Base-by-base conservation (phyloP, 176 grass and related monocot genomes). In the Bothriochloa decipiens region DNA sequence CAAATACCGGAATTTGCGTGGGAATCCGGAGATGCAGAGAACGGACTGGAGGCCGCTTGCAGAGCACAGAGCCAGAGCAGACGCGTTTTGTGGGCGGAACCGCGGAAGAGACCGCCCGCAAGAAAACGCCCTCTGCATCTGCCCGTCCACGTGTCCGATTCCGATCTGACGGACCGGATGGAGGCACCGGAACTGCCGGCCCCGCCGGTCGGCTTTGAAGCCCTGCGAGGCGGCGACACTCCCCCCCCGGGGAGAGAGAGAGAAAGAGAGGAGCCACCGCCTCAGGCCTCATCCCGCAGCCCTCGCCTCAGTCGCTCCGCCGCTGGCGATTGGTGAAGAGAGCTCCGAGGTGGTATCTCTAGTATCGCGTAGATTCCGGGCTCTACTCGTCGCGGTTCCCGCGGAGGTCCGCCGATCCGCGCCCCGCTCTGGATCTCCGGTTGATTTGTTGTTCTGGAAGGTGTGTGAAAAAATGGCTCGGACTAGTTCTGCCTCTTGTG, bases 61-160 rank as follows among this genome's bases (percentile, higher is more conserved):
- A 28, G 22, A 22, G 49, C 46, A 43, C 39, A 40, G 29, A 42
- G 5, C 17, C 39, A 40, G 29, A 42, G 5, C 17, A 60, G 55
- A 60, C 23, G 7, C 41, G 71, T 73, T 45, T 40, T 16, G 8
- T 27, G 25, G 42, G 14, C 25, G 75, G 43, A 46, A 46, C 7
- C n/a, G n/a, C n/a, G n/a, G 22, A 36, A 65, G 33, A 83, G 20
- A 17, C 71, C 57, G 58, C 10, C 57, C 15, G 23, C 35, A 60
- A 3, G 20, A 3, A 40, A 60, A 37, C 29, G 53, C 6, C 4
- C 75, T 77, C 23, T 7, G 2, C 23, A 63, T 69, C 43, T 5
- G 18, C 45, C 60, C 61, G 16, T 75, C 58, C 68, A 80, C 84
- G 55, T 86, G 77, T 66, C 61, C 20, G 25, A 35, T 76, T 53